phyloP scores from a whole-genome alignment of 441 rosid species.

The Aquilaria agallochum region DNA sequence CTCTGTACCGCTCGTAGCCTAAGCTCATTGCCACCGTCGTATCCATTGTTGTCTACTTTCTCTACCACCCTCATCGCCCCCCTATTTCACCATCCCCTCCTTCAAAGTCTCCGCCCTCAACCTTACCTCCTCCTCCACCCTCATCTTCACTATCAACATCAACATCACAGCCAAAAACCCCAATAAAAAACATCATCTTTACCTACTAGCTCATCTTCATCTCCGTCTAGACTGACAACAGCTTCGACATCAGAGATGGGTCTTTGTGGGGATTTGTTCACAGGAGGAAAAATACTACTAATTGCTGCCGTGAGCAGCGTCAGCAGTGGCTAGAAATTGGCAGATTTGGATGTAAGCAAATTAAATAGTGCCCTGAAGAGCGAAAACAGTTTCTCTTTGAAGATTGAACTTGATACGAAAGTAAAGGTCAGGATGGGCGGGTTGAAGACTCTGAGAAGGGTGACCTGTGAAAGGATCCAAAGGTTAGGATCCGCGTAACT shows the following conservation, averaged over 20 bases:
- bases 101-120: constrained; percentile 56
- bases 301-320: constrained; percentile 36
- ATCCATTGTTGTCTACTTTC: constrained; percentile 45
- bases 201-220: constrained; percentile 44
- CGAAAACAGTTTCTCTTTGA: constrained; percentile 44
- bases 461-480: constrained; percentile 31
- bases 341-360: constrained; percentile 36
- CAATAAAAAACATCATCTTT: constrained; percentile 61
- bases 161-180: constrained; percentile 71
- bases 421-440: constrained; percentile 66
- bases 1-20: constrained; percentile 70
- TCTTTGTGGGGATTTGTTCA: constrained; percentile 46
- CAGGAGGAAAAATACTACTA: constrained; percentile 67
- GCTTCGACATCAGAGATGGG: constrained; percentile 47
- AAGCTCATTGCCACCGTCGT: constrained; percentile 48
- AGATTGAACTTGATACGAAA: constrained; percentile 50
- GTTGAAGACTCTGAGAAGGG: constrained; percentile 48
- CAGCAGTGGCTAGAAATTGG: constrained; percentile 30
- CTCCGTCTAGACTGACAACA: constrained; percentile 32
- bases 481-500: too few relatives aligned
- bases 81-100: constrained; percentile 50
- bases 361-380: constrained; percentile 46
- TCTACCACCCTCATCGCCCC: constrained; percentile 90
- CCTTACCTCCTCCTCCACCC: constrained; percentile 43
- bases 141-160: constrained; percentile 55